These are phyloP conservation scores for Bipolaris gigantea DNA, from an alignment of 2,329 filamentous ascomycete genomes.

Conservation along the genomic window DNA sequence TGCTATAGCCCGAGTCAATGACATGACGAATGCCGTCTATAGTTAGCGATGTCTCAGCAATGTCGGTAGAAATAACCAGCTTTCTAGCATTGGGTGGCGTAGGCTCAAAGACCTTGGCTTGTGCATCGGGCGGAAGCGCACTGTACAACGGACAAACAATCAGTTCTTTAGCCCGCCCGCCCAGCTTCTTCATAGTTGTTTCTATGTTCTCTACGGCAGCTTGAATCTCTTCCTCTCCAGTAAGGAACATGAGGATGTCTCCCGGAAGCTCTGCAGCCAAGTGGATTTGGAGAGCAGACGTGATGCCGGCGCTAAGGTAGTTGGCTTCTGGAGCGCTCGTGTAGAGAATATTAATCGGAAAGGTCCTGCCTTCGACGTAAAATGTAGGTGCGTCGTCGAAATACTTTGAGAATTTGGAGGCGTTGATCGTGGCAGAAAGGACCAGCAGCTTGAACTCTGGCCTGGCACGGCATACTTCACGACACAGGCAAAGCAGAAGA, in stretches of 20 bases:
- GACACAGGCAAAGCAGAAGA: conserved; percentile 82
- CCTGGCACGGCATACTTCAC: conserved; percentile 80
- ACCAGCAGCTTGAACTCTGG: conserved; percentile 89
- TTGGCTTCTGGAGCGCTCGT: conserved; percentile 76
- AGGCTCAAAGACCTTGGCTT: conserved; percentile 92
- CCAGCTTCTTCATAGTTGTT: conserved; percentile 84
- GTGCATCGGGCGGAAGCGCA: conserved; percentile 85
- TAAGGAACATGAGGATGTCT: conserved; percentile 92
- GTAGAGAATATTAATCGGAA: background rate
- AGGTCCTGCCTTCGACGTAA: conserved; percentile 73
- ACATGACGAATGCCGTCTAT: conserved; percentile 97
- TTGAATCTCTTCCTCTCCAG: conserved; percentile 95
- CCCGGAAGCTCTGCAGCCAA: conserved; percentile 70
- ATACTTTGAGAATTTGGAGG: conserved; percentile 86
- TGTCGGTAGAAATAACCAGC: conserved; percentile 93
- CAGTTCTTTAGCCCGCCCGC: conserved; percentile 80
- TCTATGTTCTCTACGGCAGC: conserved; percentile 79
- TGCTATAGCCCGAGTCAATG: conserved; percentile 92
- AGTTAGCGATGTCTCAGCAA: conserved; percentile 92
- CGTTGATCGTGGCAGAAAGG: conserved; percentile 92
- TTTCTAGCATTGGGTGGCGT: conserved; percentile 84
- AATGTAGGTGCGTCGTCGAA: conserved; percentile 94
- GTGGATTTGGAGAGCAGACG: conserved; percentile 94
- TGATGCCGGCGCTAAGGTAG: conserved; percentile 87
- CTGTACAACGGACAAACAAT: conserved; percentile 93